Evolutionary conservation across 2,329 filamentous ascomycete genomes (phyloP), one percentile per base, ranked within the genome.

Genomic region (Trichoderma lentiforme): DNA sequence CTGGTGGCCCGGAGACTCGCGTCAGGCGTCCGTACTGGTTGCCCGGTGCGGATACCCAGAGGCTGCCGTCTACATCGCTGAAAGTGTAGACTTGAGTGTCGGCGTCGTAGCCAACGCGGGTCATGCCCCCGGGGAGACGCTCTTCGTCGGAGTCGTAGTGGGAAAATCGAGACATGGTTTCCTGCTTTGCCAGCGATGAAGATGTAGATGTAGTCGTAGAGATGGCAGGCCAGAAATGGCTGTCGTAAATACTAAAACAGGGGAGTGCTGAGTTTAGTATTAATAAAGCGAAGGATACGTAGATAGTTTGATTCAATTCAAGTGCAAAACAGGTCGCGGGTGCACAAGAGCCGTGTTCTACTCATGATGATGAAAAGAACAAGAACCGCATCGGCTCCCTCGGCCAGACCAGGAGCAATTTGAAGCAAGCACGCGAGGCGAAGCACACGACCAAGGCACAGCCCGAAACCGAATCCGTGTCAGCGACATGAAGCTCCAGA

Each of bases 101-200:
- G 70, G 86, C 85, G 73, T 89, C 87, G 80, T 89, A 89, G 74
- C 86, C 86, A 32, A 87, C 81, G 71, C 87, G 83, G 56, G 80
- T 77, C 83, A 89, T 87, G 78, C 87, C 87, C 53, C 85, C 81
- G 3, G 87, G 87, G 18, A 89, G 83, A 57, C 87, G 86, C 71
- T 86, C 82, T 26, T 84, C 82, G 74, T 89, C 87, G 6, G 81
- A 80, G 69, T 85, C 83, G 76, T 83, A 82, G 69, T 78, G 80
- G 24, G 83, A 82, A 75, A 79, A 84, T 72, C 82, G 83, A 71
- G 82, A 80, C 83, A 85, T 85, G 24, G 34, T n/a, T 26, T 56
- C 8, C 21, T 39, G 8, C 7, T 60, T 60, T 30, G 18, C 8
- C 14, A 18, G 56, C 1, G n/a, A 30, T 15, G 47, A 3, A 51